Conservation (phyloP, 129 eudicot species). For the Escallonia rubra region DNA sequence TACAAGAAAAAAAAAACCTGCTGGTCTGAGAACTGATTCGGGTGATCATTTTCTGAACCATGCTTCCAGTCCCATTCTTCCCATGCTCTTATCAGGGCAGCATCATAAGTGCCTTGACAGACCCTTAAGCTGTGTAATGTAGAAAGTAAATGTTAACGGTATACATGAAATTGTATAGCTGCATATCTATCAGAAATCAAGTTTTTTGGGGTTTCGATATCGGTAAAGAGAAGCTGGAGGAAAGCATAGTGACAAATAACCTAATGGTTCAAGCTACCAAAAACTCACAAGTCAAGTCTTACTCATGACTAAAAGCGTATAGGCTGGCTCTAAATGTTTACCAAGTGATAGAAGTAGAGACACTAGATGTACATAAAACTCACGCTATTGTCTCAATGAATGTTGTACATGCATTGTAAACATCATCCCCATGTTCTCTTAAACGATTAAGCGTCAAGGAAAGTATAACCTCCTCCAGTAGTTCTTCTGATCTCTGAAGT, state of each 20-base stretch:
- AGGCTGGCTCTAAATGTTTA: too few relatives aligned
- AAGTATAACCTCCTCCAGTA: slow-evolving; percentile 89
- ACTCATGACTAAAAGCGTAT: too few relatives aligned
- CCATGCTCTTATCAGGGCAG: slow-evolving; percentile 78
- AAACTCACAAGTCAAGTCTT: too few relatives aligned
- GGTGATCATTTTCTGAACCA: slow-evolving; percentile 90
- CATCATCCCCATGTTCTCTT: slow-evolving; percentile 43
- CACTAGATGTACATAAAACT: slow-evolving; percentile 10
- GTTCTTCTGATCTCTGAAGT: slow-evolving; percentile 72
- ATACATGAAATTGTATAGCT: too few relatives aligned
- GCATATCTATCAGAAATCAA: not conserved
- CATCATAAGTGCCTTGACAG: slow-evolving; percentile 81
- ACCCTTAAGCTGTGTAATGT: slow-evolving; percentile 59
- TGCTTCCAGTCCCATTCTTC: slow-evolving; percentile 80
- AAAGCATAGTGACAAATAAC: too few relatives aligned
- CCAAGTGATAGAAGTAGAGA: too few relatives aligned
- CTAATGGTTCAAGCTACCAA: too few relatives aligned
- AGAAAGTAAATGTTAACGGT: not conserved
- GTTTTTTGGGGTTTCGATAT: not conserved
- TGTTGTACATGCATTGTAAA: slow-evolving; percentile 58
- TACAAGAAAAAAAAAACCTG: slow-evolving; percentile 49
- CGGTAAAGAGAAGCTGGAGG: too few relatives aligned
- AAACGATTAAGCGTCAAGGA: slow-evolving; percentile 75
- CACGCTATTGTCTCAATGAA: slow-evolving; percentile 84
- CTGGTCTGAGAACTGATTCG: slow-evolving; percentile 64